Evolutionary conservation across 2,329 filamentous ascomycete species (phyloP).

Genomic region (Fusarium tricinctum): DNA sequence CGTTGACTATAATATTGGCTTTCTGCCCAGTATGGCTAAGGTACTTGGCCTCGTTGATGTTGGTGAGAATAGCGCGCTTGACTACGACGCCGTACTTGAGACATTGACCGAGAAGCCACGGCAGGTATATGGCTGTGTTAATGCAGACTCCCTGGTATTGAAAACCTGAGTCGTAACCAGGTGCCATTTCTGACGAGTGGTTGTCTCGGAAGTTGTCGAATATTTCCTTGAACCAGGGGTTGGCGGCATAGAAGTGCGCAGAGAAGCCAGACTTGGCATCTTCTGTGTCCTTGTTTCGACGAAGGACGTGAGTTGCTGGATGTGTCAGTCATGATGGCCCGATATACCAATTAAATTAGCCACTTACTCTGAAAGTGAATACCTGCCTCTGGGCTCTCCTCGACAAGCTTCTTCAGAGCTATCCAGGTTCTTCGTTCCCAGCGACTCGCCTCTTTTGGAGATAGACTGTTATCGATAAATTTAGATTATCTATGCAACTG

Average conservation of each 20-base stretch:
- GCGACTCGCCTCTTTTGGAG: conserved; percentile 55
- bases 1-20: conserved; percentile 83
- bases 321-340: conserved; percentile 3
- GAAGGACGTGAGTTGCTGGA: conserved; percentile 64
- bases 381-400: conserved; percentile 80
- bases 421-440: conserved; percentile 77
- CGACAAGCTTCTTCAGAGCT: conserved; percentile 69
- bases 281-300: conserved; percentile 72
- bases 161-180: conserved; percentile 78
- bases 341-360: no score
- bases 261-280: conserved; percentile 54
- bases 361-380: conserved; percentile 79
- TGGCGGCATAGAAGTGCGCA: conserved; percentile 57
- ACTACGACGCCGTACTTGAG: conserved; percentile 79
- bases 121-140: conserved; percentile 88
- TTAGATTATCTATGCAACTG: neutral
- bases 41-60: conserved; percentile 76
- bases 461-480: conserved; percentile 56
- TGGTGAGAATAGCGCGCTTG: conserved; percentile 71
- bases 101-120: conserved; percentile 87
- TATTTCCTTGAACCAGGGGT: conserved; percentile 81
- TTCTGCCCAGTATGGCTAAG: conserved; percentile 65
- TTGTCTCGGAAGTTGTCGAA: conserved; percentile 79
- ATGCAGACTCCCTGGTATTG: conserved; percentile 90
- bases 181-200: conserved; percentile 68